phyloP scores from a whole-genome alignment of 495 filamentous ascomycete species.

The Aspergillus funiculosus region DNA sequence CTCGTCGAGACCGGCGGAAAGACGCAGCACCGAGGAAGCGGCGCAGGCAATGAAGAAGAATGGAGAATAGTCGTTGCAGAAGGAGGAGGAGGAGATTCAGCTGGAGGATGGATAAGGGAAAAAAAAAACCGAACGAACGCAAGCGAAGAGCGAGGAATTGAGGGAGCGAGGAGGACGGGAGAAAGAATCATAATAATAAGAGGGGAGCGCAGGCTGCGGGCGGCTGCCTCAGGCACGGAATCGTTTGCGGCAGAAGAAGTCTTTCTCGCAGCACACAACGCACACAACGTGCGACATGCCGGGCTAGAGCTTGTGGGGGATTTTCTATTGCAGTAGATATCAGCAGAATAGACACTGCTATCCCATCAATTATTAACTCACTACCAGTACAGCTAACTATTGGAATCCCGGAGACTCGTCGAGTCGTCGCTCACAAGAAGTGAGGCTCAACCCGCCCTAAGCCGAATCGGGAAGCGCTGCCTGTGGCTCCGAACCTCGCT shows the following conservation, averaged over 20 bases:
- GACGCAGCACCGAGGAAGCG: constrained; percentile 35
- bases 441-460: constrained; percentile 27
- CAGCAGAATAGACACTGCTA: too few relatives aligned
- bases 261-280: too few relatives aligned
- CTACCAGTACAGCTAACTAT: too few relatives aligned
- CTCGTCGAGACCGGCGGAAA: constrained; percentile 32
- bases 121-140: constrained; percentile 20
- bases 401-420: too few relatives aligned
- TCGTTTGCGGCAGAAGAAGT: constrained; percentile 12
- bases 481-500: constrained; percentile 22
- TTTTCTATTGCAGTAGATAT: too few relatives aligned
- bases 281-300: neutral
- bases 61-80: constrained; percentile 9
- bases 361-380: too few relatives aligned
- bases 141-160: constrained; percentile 12
- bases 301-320: too few relatives aligned
- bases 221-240: constrained; percentile 16
- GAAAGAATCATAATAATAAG: too few relatives aligned
- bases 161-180: constrained; percentile 8
- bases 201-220: constrained; percentile 13
- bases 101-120: constrained; percentile 22
- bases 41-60: constrained; percentile 29
- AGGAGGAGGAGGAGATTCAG: too few relatives aligned
- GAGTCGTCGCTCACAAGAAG: constrained; percentile 4
- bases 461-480: constrained; percentile 26